Evolutionary conservation across 495 filamentous ascomycete species (phyloP), one percentile per base, ranked within the genome.

Genomic region (Tuber magnatum): DNA sequence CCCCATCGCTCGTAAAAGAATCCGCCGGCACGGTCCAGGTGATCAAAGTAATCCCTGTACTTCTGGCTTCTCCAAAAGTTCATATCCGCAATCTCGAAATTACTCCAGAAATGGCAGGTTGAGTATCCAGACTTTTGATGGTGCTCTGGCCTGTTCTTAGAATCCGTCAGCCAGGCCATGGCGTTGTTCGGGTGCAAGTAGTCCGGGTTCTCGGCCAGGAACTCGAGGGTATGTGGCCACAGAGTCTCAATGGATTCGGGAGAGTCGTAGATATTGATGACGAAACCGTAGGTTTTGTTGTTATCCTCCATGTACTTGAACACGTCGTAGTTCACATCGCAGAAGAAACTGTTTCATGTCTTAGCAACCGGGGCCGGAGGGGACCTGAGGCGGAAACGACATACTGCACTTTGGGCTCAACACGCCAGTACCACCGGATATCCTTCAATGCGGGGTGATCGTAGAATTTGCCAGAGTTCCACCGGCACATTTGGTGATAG

Each of bases 1-100:
- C 96, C 96, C 96, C 96, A 99, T 73, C 96, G 86, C 86, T 99
- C 96, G 81, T 99, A 99, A 84, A 97, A 99, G 89, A 99, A 99
- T 48, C 95, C 95, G 44, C 96, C 96, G 0, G 93, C 91, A 35
- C 92, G 89, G 85, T 99, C 96, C 44, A 99, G 86, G 83, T 97
- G 93, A 83, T 97, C 90, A 85, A 99, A 99, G 83, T 97, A 99
- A 72, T 93, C 92, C 83, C 94, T 91, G 83, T 99, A 99, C 71
- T 88, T 87, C 83, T 94, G 89, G 80, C 93, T 91, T 18, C 96
- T 87, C 93, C 94, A 99, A 86, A 99, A 97, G 76, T 88, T 89
- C 89, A 99, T 89, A 83, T 97, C 94, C 46, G 90, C 96, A 80
- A 99, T 96, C 85, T 99, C 96, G 81, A 99, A 99, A 85, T 99